phyloP scores from a whole-genome alignment of 495 filamentous ascomycete species.

The Eremomyces bilateralis region DNA sequence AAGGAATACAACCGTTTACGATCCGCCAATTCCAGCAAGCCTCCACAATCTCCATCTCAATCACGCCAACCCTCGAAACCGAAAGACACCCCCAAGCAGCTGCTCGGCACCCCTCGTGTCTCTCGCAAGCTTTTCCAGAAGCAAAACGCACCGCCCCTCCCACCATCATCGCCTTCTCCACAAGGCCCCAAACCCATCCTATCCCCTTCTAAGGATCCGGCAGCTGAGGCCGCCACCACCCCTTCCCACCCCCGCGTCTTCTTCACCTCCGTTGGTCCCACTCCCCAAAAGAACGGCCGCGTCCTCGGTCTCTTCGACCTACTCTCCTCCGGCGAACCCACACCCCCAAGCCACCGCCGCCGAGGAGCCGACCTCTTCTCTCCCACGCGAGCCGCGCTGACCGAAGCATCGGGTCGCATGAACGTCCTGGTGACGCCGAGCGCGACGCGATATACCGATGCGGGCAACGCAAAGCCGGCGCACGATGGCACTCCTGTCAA shows the following conservation, averaged over 20 bases:
- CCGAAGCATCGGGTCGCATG: too few species aligned
- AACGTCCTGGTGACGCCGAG: too few species aligned
- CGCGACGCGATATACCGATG: too few species aligned
- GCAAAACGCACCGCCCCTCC: background rate
- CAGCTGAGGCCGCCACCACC: too few species aligned
- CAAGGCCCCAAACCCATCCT: background rate
- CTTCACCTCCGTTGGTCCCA: constrained; percentile 42
- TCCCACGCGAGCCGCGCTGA: too few species aligned
- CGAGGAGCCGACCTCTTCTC: too few species aligned
- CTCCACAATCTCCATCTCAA: constrained; percentile 17
- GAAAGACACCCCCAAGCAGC: background rate
- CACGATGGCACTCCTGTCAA: constrained; percentile 20
- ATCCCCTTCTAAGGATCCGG: background rate
- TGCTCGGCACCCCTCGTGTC: background rate
- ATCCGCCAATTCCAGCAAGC: constrained; percentile 24
- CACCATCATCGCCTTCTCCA: background rate
- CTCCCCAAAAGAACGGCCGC: constrained; percentile 73
- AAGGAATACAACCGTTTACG: constrained; percentile 67
- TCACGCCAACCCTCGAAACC: constrained; percentile 12
- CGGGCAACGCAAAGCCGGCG: too few species aligned
- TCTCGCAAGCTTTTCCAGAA: background rate
- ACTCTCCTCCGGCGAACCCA: constrained; percentile 26
- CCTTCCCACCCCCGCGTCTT: constrained; percentile 6
- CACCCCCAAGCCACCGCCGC: too few species aligned
- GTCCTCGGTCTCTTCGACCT: constrained; percentile 85